Evolutionary conservation across 768 basidiomycete genomes (phyloP), one percentile per base, ranked within the genome.

Genomic region (Termitomyces sp.): DNA sequence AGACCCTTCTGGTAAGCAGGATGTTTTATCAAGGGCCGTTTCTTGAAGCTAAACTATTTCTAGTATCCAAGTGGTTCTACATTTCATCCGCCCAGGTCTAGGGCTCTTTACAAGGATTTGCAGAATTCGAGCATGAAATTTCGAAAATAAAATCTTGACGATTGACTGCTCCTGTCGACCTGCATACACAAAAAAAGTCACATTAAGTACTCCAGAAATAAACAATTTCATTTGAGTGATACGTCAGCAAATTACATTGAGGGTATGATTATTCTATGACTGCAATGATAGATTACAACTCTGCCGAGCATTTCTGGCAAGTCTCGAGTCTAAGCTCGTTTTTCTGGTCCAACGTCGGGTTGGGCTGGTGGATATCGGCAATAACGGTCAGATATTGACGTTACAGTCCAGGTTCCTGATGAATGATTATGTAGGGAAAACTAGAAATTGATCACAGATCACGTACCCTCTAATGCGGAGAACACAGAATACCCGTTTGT

Each of bases 41-140:
- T 35, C 47, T 50, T 13, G 26, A 11, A 52, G 38, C 38, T 66
- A 38, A 43, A 40, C 59, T 30, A 59, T 35, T 24, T 53, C 55
- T 43, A 92, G 91, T 93, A 65, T 91, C 86, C 62, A 93, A 92
- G 70, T 93, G 91, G 92, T 94, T 94, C 85, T 91, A 93, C 75
- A 94, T 94, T 67, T 91, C 92, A 22, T 92, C 92, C 35, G 90
- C 90, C 33, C 87, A 88, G 62, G 88, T 92, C 59, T 92, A 78
- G 62, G 50, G 38, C n/a, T 20, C 10, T 16, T 26, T 3, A 16
- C 10, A 54, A 41, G 43, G 0, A 46, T 9, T 26, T 49, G 52
- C 50, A 55, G 20, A 36, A 46, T 44, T 16, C 20, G 40, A 41
- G 30, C 36, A 40, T 52, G 16, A 28, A 10, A n/a, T 51, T 60